A percentile compares a stretch with the other conserved stretches of the same genome.
Evolutionary conservation across 2,329 filamentous ascomycete species (phyloP).

Genomic region (Coniochaeta sp.): DNA sequence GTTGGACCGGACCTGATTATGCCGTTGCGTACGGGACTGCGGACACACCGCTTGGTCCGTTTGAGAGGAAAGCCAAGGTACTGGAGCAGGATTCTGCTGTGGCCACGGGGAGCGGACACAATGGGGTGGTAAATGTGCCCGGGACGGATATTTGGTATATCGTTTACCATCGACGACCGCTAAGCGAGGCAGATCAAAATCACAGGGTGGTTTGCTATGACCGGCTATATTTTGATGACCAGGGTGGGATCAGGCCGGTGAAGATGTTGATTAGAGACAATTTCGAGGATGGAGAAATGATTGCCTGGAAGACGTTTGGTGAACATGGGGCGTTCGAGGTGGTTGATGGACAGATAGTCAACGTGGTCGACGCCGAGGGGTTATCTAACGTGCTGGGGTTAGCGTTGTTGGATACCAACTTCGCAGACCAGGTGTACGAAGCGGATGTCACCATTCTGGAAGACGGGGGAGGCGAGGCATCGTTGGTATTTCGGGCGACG

Average conservation of each 20-base stretch:
- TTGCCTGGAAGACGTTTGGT: constrained; percentile 29
- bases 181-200: constrained; percentile 35
- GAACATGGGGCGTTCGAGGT: constrained; percentile 18
- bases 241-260: constrained; percentile 34
- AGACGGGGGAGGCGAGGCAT: constrained; percentile 15
- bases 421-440: constrained; percentile 23
- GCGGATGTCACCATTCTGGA: constrained; percentile 17
- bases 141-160: constrained; percentile 34
- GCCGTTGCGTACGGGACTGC: constrained; percentile 35
- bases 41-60: constrained; percentile 32
- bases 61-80: constrained; percentile 29
- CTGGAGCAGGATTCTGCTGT: constrained; percentile 26
- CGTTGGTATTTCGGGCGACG: constrained; percentile 28
- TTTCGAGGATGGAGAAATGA: constrained; percentile 30
- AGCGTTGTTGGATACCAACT: constrained; percentile 29
- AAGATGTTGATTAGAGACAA: constrained; percentile 37
- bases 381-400: constrained; percentile 17
- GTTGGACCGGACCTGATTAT: constrained; percentile 38
- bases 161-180: constrained; percentile 36
- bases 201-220: constrained; percentile 40
- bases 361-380: constrained; percentile 17
- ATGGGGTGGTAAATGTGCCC: constrained; percentile 31
- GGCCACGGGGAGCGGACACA: constrained; percentile 30
- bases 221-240: constrained; percentile 36
- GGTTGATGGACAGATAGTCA: constrained; percentile 18